These are phyloP conservation scores for Porogramme epimiltina DNA, from an alignment of 1,284 basidiomycete species.

Conservation along the genomic window DNA sequence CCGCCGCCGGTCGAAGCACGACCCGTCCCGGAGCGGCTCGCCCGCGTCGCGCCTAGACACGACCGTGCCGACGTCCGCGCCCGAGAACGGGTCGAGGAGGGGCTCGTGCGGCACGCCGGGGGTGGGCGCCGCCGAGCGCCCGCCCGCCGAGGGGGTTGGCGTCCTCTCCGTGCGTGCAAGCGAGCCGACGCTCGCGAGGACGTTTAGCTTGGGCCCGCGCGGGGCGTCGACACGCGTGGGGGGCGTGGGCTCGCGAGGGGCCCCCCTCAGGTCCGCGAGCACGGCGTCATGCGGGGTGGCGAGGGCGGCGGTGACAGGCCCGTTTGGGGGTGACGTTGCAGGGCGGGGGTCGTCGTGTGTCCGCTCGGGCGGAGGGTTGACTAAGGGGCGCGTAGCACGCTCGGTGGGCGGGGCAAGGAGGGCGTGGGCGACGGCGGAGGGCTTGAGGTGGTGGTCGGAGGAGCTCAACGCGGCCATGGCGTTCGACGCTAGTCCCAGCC, in stretches of 20 bases:
- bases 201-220: constrained; percentile 19
- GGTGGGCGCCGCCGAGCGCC: constrained; percentile 21
- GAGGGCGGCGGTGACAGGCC: constrained; percentile 32
- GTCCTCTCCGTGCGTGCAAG: constrained; percentile 25
- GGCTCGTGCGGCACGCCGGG: constrained; percentile 31
- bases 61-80: constrained; percentile 41
- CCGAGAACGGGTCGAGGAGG: constrained; percentile 55
- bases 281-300: constrained; percentile 66
- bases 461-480: constrained; percentile 10
- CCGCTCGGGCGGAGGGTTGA: background rate
- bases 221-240: constrained; percentile 11
- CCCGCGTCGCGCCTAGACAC: constrained; percentile 25
- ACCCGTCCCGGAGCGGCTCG: constrained; percentile 14
- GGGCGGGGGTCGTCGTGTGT: background rate
- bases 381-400: background rate
- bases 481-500: background rate
- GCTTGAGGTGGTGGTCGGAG: constrained; percentile 14
- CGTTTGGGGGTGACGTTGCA: constrained; percentile 11
- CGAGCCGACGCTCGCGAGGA: constrained; percentile 23
- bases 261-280: constrained; percentile 49
- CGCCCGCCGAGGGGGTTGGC: constrained; percentile 23
- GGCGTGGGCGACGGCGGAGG: constrained; percentile 5
- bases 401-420: constrained; percentile 9
- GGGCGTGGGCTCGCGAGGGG: constrained; percentile 12
- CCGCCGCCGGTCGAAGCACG: constrained; percentile 34